Base-by-base conservation (phyloP, 371 early-diverging fungal species). In the Zychaea mexicana region DNA sequence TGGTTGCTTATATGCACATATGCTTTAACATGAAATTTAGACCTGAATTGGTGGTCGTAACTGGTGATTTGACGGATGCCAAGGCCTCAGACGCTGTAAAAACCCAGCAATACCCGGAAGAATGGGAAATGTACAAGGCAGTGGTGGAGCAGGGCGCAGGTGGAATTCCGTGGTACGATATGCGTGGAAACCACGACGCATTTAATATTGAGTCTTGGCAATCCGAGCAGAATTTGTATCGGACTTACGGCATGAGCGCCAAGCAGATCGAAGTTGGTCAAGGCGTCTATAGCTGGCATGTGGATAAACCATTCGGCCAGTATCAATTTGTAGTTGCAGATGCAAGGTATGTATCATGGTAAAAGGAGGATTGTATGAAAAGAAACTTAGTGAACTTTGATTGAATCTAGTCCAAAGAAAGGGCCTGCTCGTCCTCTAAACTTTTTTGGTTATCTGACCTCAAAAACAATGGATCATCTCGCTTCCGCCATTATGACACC, bases 11-110 rank as follows among this genome's bases (percentile, higher is more conserved):
- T n/a, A n/a, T n/a, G n/a, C n/a, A n/a, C n/a, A n/a, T n/a, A n/a
- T n/a, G n/a, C n/a, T n/a, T n/a, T n/a, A n/a, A n/a, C n/a, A n/a
- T n/a, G n/a, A n/a, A n/a, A n/a, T n/a, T n/a, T n/a, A 52, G 26
- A 39, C 91, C 90, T 8, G 66, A 82, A 4, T 87, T 90, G 73
- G 88, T 90, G 9, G 74, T 86, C 4, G 85, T 86, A 7, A 91
- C 90, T 3, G 90, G 90, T n/a, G 96, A 96, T 71, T 70, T 96
- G 66, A 94, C 94, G 1, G 96, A 96, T 77, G 96, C 94, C 21
- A 94, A 95, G 68, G 88, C 88, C 63, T 68, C 72, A 28, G 72
- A 84, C 19, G 69, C 72, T 17, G 73, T 90, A 10, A 82, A 74
- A 22, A 91, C 94, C 10, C 69, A 76, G 71, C 97, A 96, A 74